phyloP scores from a whole-genome alignment of 192 early-diverging fungal species.

The Geosiphon pyriformis region DNA sequence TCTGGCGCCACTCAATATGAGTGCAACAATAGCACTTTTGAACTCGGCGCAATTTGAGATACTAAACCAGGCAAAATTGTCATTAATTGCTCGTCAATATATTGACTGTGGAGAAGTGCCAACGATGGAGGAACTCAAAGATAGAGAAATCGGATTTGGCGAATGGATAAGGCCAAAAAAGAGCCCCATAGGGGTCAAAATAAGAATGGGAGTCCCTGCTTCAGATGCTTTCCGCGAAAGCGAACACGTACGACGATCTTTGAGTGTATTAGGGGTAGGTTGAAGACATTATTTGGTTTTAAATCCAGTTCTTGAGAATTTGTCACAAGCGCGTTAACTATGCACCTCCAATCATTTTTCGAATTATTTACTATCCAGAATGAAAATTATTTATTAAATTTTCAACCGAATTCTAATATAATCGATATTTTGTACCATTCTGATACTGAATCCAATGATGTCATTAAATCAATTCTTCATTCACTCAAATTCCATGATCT shows the following conservation, averaged over 20 bases:
- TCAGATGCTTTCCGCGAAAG: slow-evolving; percentile 38
- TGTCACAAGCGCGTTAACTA: too few species aligned
- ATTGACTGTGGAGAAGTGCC: slow-evolving; percentile 43
- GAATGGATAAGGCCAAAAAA: slow-evolving; percentile 47
- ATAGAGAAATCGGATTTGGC: slow-evolving; percentile 51
- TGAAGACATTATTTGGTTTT: too few species aligned
- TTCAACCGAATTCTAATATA: slow-evolving; percentile 27
- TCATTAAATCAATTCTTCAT: slow-evolving; percentile 57
- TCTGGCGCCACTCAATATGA: slow-evolving; percentile 53
- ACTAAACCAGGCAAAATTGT: slow-evolving; percentile 55
- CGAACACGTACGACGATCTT: slow-evolving; percentile 32
- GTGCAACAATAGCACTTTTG: slow-evolving; percentile 45
- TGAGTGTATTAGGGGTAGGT: slow-evolving; percentile 43
- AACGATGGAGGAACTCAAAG: slow-evolving; percentile 34
- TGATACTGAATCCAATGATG: slow-evolving; percentile 47
- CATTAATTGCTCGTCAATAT: slow-evolving; percentile 45
- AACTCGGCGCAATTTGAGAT: slow-evolving; percentile 61
- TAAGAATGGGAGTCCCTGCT: slow-evolving; percentile 43
- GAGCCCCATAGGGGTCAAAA: slow-evolving; percentile 32
- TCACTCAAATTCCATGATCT: slow-evolving; percentile 39
- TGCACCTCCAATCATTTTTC: too few species aligned
- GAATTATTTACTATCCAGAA: slow-evolving; percentile 31
- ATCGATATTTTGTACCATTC: slow-evolving; percentile 47
- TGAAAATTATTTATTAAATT: slow-evolving; percentile 58
- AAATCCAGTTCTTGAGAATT: too few species aligned